Evolutionary conservation across 2,329 filamentous ascomycete genomes (phyloP).

Genomic region (Colletotrichum australisinense): DNA sequence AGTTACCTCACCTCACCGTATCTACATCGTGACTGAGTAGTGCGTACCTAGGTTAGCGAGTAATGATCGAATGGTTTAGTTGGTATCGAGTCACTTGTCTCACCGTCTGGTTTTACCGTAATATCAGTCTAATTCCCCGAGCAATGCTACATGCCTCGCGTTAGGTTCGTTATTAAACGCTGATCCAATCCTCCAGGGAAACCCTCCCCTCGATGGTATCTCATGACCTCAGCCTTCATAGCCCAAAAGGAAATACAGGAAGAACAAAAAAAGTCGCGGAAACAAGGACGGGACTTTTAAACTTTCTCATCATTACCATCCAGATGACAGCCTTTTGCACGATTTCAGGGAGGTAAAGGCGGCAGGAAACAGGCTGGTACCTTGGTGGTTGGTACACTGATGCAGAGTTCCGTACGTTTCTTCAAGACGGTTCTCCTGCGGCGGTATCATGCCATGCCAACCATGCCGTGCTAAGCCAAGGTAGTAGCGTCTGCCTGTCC

Average conservation of each 20-base stretch:
- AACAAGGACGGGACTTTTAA: neutral
- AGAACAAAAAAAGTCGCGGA: neutral
- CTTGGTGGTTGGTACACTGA: neutral
- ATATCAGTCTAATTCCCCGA: slow-evolving; percentile 10
- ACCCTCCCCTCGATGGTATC: slow-evolving; percentile 1
- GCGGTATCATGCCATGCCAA: neutral
- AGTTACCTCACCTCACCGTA: slow-evolving; percentile 8
- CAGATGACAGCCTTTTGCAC: neutral
- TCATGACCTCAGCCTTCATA: neutral
- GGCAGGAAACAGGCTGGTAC: neutral
- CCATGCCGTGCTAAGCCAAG: no score
- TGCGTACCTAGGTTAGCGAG: no score
- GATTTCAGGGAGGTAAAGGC: neutral
- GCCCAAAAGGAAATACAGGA: neutral
- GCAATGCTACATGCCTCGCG: slow-evolving; percentile 12
- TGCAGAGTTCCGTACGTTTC: neutral
- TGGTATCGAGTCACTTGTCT: slow-evolving; percentile 20
- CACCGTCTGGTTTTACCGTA: slow-evolving; percentile 11
- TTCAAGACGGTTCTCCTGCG: neutral
- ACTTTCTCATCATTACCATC: neutral
- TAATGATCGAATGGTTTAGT: slow-evolving; percentile 4
- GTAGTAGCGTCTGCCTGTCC: neutral
- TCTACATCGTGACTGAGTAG: neutral
- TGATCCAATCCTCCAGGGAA: slow-evolving; percentile 10
- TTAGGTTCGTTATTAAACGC: slow-evolving; percentile 16